These are phyloP conservation scores for Phaeophleospora eucalypticola DNA, from an alignment of 2,329 filamentous ascomycete genomes.

Conservation along the genomic window DNA sequence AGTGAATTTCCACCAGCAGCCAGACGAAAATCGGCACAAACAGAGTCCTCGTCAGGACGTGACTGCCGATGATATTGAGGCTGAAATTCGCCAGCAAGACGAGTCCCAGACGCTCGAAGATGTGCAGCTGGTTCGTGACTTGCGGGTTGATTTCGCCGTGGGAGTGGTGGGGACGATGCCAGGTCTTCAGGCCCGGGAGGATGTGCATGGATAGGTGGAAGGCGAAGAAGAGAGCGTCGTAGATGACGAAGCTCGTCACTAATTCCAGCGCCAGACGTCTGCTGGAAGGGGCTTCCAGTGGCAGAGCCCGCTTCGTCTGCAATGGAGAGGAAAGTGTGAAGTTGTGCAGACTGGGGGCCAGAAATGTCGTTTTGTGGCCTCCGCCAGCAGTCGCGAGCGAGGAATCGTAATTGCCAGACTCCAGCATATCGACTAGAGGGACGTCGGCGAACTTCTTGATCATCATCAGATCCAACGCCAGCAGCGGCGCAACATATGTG, in stretches of 20 bases:
- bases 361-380: slow-evolving; percentile 17
- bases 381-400: neutral
- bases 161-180: slow-evolving; percentile 26
- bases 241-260: slow-evolving; percentile 23
- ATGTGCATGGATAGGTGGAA: slow-evolving; percentile 27
- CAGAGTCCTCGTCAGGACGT: slow-evolving; percentile 28
- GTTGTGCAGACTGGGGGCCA: slow-evolving; percentile 24
- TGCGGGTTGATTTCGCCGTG: slow-evolving; percentile 31
- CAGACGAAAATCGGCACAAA: slow-evolving; percentile 30
- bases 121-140: slow-evolving; percentile 27
- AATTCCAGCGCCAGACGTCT: slow-evolving; percentile 27
- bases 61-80: slow-evolving; percentile 29
- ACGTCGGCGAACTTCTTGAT: slow-evolving; percentile 32
- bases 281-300: slow-evolving; percentile 18
- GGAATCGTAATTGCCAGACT: slow-evolving; percentile 23
- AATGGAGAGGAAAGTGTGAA: slow-evolving; percentile 23
- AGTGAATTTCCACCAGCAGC: slow-evolving; percentile 29
- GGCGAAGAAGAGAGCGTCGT: slow-evolving; percentile 30
- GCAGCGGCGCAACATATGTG: slow-evolving; percentile 23
- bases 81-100: slow-evolving; percentile 30
- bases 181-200: slow-evolving; percentile 14
- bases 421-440: slow-evolving; percentile 18
- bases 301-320: slow-evolving; percentile 22
- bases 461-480: slow-evolving; percentile 27
- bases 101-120: slow-evolving; percentile 24